Conservation (phyloP, 805 yeast genomes). For the Candida easanensis region DNA sequence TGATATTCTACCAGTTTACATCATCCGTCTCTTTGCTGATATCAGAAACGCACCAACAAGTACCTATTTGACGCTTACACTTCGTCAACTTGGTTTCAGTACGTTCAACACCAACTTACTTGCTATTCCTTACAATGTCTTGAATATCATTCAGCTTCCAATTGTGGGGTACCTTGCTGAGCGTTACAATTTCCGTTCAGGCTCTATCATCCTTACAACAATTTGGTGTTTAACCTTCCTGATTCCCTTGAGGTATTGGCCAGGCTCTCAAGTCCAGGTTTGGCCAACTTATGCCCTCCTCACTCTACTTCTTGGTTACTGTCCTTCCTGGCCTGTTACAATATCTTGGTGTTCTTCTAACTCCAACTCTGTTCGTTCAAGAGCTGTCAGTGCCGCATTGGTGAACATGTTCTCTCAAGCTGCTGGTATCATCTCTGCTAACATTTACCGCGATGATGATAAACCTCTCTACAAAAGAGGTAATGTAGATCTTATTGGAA, state of each 20-base stretch:
- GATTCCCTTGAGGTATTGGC: slow-evolving; percentile 38
- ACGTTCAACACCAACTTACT: slow-evolving; percentile 52
- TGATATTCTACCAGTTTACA: slow-evolving; percentile 54
- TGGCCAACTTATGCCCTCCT: slow-evolving; percentile 44
- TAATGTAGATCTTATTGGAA: slow-evolving; percentile 40
- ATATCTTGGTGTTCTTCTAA: slow-evolving; percentile 63
- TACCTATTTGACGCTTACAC: slow-evolving; percentile 46
- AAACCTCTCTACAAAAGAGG: slow-evolving; percentile 60
- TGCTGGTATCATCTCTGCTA: slow-evolving; percentile 50
- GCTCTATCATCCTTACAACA: slow-evolving; percentile 28
- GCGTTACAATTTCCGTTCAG: slow-evolving; percentile 31
- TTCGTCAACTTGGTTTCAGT: slow-evolving; percentile 48
- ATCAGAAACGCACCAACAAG: slow-evolving; percentile 36
- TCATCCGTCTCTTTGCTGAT: slow-evolving; percentile 42
- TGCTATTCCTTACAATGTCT: slow-evolving; percentile 42
- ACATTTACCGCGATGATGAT: slow-evolving; percentile 57
- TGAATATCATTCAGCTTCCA: slow-evolving; percentile 37
- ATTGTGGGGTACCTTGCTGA: slow-evolving; percentile 38
- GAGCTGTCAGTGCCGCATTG: slow-evolving; percentile 64
- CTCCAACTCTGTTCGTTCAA: slow-evolving; percentile 57
- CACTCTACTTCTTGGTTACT: slow-evolving; percentile 37
- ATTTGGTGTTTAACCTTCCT: slow-evolving; percentile 38
- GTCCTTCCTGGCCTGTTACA: slow-evolving; percentile 52
- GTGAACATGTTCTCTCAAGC: slow-evolving; percentile 65
- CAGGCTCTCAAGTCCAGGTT: slow-evolving; percentile 34